These are phyloP conservation scores for Ophiosphaerella herpotricha DNA, from an alignment of 2,329 filamentous ascomycete genomes.

Conservation along the genomic window DNA sequence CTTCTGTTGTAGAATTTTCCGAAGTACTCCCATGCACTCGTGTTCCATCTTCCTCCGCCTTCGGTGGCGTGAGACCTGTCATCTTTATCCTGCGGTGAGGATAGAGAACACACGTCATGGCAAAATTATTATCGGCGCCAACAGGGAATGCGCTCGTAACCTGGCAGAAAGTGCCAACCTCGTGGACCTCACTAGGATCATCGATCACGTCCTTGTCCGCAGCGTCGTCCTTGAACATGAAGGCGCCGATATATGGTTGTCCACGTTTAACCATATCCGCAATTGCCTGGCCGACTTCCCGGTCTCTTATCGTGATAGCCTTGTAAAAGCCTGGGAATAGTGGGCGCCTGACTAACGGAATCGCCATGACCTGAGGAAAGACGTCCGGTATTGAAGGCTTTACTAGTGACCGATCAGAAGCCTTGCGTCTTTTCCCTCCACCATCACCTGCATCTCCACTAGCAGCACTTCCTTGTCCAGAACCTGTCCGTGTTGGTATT, in stretches of 20 bases:
- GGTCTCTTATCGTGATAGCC: conserved; percentile 93
- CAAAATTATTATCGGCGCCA: conserved; percentile 75
- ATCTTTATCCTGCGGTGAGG: conserved; percentile 94
- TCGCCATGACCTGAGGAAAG: conserved; percentile 96
- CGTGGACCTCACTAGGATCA: conserved; percentile 87
- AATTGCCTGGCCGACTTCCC: conserved; percentile 87
- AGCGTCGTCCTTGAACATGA: conserved; percentile 94
- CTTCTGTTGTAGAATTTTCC: conserved; percentile 54
- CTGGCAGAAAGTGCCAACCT: conserved; percentile 95
- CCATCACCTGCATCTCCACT: conserved; percentile 62
- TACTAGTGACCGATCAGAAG: conserved; percentile 74
- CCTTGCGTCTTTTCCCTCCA: conserved; percentile 72
- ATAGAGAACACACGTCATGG: conserved; percentile 90
- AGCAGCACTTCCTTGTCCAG: conserved; percentile 65
- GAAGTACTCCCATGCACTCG: conserved; percentile 47
- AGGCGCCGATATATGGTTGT: conserved; percentile 95
- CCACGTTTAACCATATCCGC: conserved; percentile 96
- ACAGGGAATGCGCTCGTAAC: conserved; percentile 96
- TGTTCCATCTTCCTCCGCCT: conserved; percentile 39
- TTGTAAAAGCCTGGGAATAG: conserved; percentile 99
- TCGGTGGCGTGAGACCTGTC: conserved; percentile 77
- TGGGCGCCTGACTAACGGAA: conserved; percentile 90
- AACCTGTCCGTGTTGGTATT: conserved; percentile 56
- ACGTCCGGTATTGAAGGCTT: conserved; percentile 92
- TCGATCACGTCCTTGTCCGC: conserved; percentile 94